Conservation (phyloP, 306 rosid genomes). For the Pyrus pyrifolia region DNA sequence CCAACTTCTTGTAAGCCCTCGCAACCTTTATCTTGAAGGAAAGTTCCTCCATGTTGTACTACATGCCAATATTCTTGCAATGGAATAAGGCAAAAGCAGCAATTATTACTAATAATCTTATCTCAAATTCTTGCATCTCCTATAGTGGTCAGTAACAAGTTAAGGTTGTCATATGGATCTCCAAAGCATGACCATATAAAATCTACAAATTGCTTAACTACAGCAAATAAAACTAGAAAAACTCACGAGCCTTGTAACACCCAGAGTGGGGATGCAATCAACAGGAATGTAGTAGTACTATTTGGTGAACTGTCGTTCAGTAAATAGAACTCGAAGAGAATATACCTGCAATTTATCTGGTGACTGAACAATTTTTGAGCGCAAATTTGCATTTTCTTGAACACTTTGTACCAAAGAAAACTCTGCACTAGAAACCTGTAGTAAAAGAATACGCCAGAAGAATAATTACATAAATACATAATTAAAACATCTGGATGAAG, state of each 20-base stretch:
- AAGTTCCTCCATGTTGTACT: not conserved
- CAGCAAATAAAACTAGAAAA: not conserved
- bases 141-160: not conserved
- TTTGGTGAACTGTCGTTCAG: not conserved
- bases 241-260: not conserved
- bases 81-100: not conserved
- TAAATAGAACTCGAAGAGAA: not conserved
- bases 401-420: slow-evolving; percentile 59
- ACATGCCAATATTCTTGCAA: not conserved
- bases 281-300: not conserved
- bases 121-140: not conserved
- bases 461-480: not conserved
- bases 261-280: not conserved
- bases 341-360: slow-evolving; percentile 89
- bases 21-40: not conserved
- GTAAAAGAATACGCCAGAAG: not conserved
- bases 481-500: not conserved
- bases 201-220: not conserved
- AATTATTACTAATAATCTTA: not conserved
- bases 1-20: not conserved
- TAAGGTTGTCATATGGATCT: not conserved
- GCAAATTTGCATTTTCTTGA: slow-evolving; percentile 73
- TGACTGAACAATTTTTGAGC: slow-evolving; percentile 72
- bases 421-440: slow-evolving; percentile 74
- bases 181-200: not conserved